Percentiles rank a stretch among this genome's conserved stretches.
Conservation (phyloP, 2,329 filamentous ascomycete species). For the Purpureocillium takamizusanense region DNA sequence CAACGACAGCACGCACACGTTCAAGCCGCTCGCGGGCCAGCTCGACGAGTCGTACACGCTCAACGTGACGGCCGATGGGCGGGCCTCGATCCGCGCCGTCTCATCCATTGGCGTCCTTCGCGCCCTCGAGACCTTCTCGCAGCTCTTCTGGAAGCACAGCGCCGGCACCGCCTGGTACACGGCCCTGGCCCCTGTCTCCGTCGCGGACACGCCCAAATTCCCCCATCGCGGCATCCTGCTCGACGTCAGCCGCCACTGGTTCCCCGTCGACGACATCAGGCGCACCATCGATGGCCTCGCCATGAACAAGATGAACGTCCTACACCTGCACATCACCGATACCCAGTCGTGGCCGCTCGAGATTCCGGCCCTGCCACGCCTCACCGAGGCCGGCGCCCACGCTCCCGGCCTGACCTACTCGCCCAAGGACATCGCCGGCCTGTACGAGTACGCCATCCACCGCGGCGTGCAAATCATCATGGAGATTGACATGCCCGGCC, state of each 20-base stretch:
- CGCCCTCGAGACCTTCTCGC: slow-evolving; percentile 67
- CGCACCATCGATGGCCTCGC: slow-evolving; percentile 68
- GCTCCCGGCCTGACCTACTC: slow-evolving; percentile 57
- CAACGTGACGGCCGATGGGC: slow-evolving; percentile 46
- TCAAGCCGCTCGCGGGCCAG: slow-evolving; percentile 51
- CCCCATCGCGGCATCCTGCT: slow-evolving; percentile 71
- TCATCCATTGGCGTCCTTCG: slow-evolving; percentile 62
- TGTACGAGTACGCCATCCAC: slow-evolving; percentile 63
- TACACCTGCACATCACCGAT: slow-evolving; percentile 77
- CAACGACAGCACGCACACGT: slow-evolving; percentile 41
- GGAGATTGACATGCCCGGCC: slow-evolving; percentile 55
- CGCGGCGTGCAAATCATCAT: slow-evolving; percentile 51
- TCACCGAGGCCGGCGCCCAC: slow-evolving; percentile 69
- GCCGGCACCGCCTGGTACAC: slow-evolving; percentile 54
- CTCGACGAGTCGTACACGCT: slow-evolving; percentile 72
- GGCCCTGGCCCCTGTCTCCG: slow-evolving; percentile 57
- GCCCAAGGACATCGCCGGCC: slow-evolving; percentile 49
- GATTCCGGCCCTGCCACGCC: slow-evolving; percentile 60
- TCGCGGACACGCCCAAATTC: slow-evolving; percentile 67
- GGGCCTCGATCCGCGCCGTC: slow-evolving; percentile 52
- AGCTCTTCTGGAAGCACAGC: slow-evolving; percentile 70
- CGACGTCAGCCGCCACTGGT: slow-evolving; percentile 68
- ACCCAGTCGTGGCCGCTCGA: slow-evolving; percentile 81
- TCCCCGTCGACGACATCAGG: slow-evolving; percentile 57
- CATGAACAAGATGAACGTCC: slow-evolving; percentile 74